Conservation (phyloP, 1,284 basidiomycete species). For the Ceratorhiza oryzae-sativae region DNA sequence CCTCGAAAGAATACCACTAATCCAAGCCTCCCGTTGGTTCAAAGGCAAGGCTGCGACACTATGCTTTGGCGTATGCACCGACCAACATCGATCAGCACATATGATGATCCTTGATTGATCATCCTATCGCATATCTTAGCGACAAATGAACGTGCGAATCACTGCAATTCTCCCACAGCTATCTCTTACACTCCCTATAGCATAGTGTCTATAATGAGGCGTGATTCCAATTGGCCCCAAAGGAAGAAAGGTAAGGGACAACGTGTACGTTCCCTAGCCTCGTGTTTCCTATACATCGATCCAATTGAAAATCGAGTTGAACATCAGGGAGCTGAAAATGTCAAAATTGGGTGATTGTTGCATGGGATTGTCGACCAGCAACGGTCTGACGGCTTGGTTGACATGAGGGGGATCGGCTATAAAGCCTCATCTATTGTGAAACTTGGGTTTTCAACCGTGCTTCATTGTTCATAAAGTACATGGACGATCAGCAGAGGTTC, state of each 20-base stretch:
- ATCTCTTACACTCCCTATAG: neutral
- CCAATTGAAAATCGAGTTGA: constrained; percentile 5
- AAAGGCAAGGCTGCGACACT: too few species aligned
- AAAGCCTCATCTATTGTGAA: neutral
- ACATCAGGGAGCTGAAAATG: constrained; percentile 1
- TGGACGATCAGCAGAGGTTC: neutral
- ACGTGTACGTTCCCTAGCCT: constrained; percentile 8
- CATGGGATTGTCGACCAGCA: neutral
- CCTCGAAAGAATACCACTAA: too few species aligned
- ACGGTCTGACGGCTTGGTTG: too few species aligned
- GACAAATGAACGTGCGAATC: neutral
- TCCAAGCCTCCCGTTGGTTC: too few species aligned
- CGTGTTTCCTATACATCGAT: constrained; percentile 5
- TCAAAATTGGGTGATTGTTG: neutral
- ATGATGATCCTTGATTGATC: neutral
- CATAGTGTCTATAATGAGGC: neutral
- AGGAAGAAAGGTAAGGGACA: neutral
- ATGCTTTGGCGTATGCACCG: neutral
- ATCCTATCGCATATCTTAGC: neutral
- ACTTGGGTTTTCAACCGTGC: too few species aligned
- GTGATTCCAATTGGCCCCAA: neutral
- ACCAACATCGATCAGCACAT: neutral
- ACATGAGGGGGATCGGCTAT: neutral
- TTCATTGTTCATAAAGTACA: neutral
- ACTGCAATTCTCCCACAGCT: neutral